Evolutionary conservation across 2,329 filamentous ascomycete species (phyloP).

Genomic region (Xylaria sp.): DNA sequence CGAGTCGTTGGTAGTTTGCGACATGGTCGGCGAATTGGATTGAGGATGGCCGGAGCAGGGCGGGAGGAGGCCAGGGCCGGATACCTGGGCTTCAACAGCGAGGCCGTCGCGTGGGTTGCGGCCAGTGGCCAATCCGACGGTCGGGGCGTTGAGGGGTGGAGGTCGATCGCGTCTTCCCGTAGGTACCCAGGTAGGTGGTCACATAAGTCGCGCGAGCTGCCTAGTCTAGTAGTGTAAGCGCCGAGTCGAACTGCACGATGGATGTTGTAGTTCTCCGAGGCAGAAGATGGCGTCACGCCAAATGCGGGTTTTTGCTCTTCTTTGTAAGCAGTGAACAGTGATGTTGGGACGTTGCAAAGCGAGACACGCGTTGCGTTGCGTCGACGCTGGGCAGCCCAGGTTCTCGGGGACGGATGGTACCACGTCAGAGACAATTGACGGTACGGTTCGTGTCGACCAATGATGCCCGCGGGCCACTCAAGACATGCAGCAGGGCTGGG

Average conservation of each 20-base stretch:
- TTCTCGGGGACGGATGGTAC: background rate
- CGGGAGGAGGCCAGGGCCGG: background rate
- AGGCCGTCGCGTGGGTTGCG: slow-evolving; percentile 18
- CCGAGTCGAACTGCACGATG: background rate
- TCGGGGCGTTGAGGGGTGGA: background rate
- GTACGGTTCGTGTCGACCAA: no score
- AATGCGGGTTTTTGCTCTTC: background rate
- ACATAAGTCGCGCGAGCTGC: background rate
- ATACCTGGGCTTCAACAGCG: slow-evolving; percentile 3
- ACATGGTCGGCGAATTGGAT: slow-evolving; percentile 21
- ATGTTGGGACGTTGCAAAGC: background rate
- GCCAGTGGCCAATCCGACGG: background rate
- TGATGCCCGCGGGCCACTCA: no score
- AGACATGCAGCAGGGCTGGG: no score
- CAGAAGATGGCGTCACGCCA: background rate
- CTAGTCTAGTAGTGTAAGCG: background rate
- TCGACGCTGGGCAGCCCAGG: background rate
- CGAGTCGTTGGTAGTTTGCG: slow-evolving; percentile 10
- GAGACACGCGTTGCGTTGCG: background rate
- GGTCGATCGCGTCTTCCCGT: background rate
- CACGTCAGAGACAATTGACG: no score
- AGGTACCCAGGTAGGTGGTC: no score
- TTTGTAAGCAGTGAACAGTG: no score
- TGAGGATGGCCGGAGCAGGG: no score
- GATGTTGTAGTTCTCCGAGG: no score